Evolutionary conservation across 176 grass and related monocot species (phyloP), one percentile per base, ranked within the genome.

Genomic region (Lolium rigidum): DNA sequence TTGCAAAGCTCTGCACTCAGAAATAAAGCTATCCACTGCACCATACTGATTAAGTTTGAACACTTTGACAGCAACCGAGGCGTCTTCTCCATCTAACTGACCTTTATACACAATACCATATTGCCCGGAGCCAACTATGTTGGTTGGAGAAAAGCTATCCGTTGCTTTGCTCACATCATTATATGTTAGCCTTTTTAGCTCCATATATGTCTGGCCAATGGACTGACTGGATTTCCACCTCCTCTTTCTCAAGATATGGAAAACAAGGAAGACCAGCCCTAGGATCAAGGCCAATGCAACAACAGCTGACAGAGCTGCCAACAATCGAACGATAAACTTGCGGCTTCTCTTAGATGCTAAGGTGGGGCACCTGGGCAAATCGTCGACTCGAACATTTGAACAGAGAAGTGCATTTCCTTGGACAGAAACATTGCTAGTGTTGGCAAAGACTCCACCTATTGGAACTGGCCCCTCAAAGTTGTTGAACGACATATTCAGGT

Each of bases 401-500:
- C 66, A 69, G 38, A 69, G 66, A 35, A 5, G 35, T 69, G 35
- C 35, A 10, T 69, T 69, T 69, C 66, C 35, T 39, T 69, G 66
- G 35, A 69, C 37, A 69, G 38, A 69, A 69, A 1, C 1, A 69
- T 35, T 39, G 38, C 66, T 69, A 39, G 9, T 41, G 3, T 69
- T 41, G 9, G 35, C 66, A 20, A 69, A 69, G 7, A 69, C 66
- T 69, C 66, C 66, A 41, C 35, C 66, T 2, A 18, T 41, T 9
- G 66, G 66, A 41, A 69, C 35, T 41, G 3, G 35, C 0, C 66
- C 66, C 1, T 69, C 66, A 37, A 69, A 69, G 65, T 69, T 69
- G 65, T 69, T 69, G 65, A 69, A 69, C 16, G 65, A 69, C 65
- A 69, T 69, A 69, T 69, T 69, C 16, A 69, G 65, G 4, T 69